Base-by-base conservation (phyloP, 352 stramenopile genomes). In the Pythium graminicola region DNA sequence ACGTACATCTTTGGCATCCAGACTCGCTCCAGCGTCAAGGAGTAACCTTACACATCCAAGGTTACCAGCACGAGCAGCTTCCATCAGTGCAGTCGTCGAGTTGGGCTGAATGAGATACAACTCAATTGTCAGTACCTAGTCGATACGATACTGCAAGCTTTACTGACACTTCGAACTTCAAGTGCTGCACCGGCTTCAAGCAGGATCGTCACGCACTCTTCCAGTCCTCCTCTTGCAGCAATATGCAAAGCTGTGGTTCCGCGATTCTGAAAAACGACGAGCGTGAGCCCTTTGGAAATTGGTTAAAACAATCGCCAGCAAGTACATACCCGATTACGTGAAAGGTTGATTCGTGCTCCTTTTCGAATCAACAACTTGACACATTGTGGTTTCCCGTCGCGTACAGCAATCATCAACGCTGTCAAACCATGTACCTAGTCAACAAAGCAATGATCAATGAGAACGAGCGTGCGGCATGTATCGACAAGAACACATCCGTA, bases 51-150 rank as follows among this genome's bases (percentile, higher is more conserved):
- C 81, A 57, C 78, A 89, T 0, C 73, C 75, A 5, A 91, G 65
- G 43, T 91, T 89, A 27, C 80, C 82, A 10, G 80, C 82, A 26
- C 82, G 80, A 22, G 82, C 82, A 43, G 82, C 82, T 76, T 93
- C 82, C 82, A 93, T 93, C 28, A 93, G 52, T 14, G 82, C 82
- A n/a, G 82, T 93, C 17, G 82, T 93, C 19, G 76, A 88, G 54
- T 91, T 93, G 9, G 82, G 78, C 80, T 93, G 47, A 11, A 53
- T 6, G 13, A 13, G 44, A 6, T 42, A 27, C 6, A 17, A 58
- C 11, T 40, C 4, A 28, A 24, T 1, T 0, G 19, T 39, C 16
- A 2, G 17, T 35, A 14, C 9, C 24, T 39, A n/a, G n/a, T n/a
- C n/a, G n/a, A n/a, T n/a, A n/a, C n/a, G n/a, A n/a, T n/a, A n/a